Evolutionary conservation across 768 basidiomycete genomes (phyloP), one percentile per base, ranked within the genome.

Genomic region (Lepiota brunneoincarnata): DNA sequence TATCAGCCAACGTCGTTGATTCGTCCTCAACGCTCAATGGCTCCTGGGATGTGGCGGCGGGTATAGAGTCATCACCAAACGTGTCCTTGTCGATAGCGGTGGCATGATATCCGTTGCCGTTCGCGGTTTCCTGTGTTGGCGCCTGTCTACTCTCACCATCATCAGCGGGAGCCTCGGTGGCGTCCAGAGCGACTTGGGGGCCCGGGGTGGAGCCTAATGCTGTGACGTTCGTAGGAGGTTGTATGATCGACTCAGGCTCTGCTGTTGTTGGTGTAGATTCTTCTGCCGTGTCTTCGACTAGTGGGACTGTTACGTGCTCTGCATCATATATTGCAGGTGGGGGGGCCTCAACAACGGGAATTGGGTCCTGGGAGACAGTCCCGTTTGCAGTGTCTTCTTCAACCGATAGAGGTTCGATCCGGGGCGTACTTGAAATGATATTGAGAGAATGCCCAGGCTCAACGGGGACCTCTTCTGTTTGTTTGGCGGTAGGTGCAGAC

Each of bases 131-230:
- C 6, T 52, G 53, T 6, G 28, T 56, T n/a, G 53, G 17, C 20
- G 37, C 21, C 5, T 6, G 15, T 17, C 23, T 21, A 17, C 24
- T 26, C 44, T 26, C 31, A 11, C 26, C 35, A 17, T 50, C 49
- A 50, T 37, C 21, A 40, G 11, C 34, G 49, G n/a, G 12, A 15
- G 15, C 47, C 21, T n/a, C 35, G 21, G 6, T 23, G 24, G 23
- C n/a, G 21, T 36, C 49, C 38, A 53, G 18, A 34, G 51, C 57
- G 18, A 51, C 41, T 24, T 56, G 39, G n/a, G 57, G 59, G 10
- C 46, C 54, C 17, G 51, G 51, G 6, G 47, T 61, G 21, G 53
- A 56, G 28, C 54, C 54, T 28, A 11, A 34, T 11, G 24, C 14
- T 21, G 15, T 14, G 26, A 43, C 26, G 14, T 43, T 43, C 42